These are phyloP conservation scores for Hypoxylon sp. DNA, from an alignment of 2,329 filamentous ascomycete species.

Conservation along the genomic window DNA sequence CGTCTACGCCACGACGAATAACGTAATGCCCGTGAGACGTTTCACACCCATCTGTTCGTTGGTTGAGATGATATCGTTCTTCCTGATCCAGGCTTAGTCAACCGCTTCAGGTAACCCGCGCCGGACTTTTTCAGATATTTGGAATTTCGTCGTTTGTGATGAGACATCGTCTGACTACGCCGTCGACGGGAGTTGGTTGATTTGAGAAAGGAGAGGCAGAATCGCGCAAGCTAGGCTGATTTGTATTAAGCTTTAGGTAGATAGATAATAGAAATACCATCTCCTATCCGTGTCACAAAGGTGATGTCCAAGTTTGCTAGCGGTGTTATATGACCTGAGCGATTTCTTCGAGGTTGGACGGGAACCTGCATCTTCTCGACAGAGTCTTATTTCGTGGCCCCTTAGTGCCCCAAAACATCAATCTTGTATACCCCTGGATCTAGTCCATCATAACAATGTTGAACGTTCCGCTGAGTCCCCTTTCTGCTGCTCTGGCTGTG, in stretches of 20 bases:
- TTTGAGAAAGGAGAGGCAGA: background rate
- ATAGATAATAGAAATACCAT: background rate
- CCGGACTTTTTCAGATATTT: background rate
- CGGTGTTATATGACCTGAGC: background rate
- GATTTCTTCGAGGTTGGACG: background rate
- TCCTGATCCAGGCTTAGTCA: background rate
- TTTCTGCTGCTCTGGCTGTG: constrained; percentile 3
- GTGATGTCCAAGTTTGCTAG: background rate
- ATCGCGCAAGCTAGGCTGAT: background rate
- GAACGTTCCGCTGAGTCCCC: constrained; percentile 9
- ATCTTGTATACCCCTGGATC: background rate
- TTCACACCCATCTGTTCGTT: background rate
- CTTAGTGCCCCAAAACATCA: background rate
- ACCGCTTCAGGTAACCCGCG: constrained; percentile 12
- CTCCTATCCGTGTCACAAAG: background rate
- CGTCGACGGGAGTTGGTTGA: background rate
- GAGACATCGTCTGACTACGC: background rate
- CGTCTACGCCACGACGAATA: background rate
- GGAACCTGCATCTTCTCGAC: background rate
- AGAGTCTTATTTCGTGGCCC: background rate
- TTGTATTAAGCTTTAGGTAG: background rate
- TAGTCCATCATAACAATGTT: constrained; percentile 12
- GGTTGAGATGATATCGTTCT: background rate
- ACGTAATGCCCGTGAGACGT: background rate
- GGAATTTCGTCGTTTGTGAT: background rate